Conservation (phyloP, 352 stramenopile species). For the Salisapilia sapeloensis region DNA sequence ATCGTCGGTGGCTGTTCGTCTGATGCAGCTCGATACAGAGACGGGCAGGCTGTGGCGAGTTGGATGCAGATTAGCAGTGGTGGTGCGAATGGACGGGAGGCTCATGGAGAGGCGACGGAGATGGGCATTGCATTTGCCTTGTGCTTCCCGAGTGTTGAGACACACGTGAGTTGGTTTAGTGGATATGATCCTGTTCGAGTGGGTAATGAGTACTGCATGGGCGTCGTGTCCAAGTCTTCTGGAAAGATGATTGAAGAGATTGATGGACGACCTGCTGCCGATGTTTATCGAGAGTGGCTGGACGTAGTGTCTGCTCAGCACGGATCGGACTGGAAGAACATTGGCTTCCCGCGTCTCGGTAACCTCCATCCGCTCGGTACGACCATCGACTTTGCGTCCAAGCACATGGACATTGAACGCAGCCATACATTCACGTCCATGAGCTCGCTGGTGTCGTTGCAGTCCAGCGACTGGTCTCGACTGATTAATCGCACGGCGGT, state of each 20-base stretch:
- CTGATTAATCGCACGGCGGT: conserved; percentile 77
- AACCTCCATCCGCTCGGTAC: conserved; percentile 72
- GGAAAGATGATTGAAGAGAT: conserved; percentile 81
- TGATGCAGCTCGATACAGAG: conserved; percentile 49
- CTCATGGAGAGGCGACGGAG: conserved; percentile 57
- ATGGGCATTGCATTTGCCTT: conserved; percentile 71
- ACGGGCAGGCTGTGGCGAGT: conserved; percentile 34
- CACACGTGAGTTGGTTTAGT: conserved; percentile 76
- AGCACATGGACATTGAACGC: conserved; percentile 43
- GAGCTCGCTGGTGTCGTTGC: conserved; percentile 57
- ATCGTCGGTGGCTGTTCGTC: conserved; percentile 76
- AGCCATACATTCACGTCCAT: conserved; percentile 25
- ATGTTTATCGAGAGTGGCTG: conserved; percentile 79
- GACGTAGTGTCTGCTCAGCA: conserved; percentile 60
- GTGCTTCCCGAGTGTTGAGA: conserved; percentile 75
- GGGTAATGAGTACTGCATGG: conserved; percentile 71
- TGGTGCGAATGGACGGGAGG: conserved; percentile 52
- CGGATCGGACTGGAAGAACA: conserved; percentile 47
- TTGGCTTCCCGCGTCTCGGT: conserved; percentile 63
- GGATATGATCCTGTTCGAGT: conserved; percentile 63
- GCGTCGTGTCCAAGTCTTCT: conserved; percentile 67
- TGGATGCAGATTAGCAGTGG: conserved; percentile 82
- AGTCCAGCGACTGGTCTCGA: conserved; percentile 64
- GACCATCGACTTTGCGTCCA: conserved; percentile 56
- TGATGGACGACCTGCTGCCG: conserved; percentile 58